A percentile compares a stretch with the other conserved stretches of the same genome.
phyloP scores from a whole-genome alignment of 306 rosid species.

The Dryas octopetala region DNA sequence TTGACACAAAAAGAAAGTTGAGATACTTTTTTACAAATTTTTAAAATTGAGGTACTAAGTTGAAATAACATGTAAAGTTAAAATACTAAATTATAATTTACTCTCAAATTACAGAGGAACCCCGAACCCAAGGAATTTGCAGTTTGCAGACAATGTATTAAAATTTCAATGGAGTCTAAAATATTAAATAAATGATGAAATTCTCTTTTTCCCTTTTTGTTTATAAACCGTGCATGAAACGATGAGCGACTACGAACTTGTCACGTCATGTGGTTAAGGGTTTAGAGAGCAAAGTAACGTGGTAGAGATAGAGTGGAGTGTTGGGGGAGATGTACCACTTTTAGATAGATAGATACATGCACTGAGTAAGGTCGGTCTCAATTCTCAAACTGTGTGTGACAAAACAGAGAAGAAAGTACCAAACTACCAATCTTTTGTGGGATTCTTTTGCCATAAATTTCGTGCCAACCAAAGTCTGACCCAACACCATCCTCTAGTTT shows the following conservation, averaged over 20 bases:
- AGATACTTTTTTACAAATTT: too few relatives aligned
- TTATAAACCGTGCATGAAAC: too few relatives aligned
- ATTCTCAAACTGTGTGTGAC: neutral
- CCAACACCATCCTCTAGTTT: conserved; percentile 4
- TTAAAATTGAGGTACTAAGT: too few relatives aligned
- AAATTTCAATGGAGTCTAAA: too few relatives aligned
- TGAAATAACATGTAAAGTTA: too few relatives aligned
- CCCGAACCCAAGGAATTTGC: conserved; percentile 8
- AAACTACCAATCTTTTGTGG: neutral
- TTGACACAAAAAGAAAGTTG: too few relatives aligned
- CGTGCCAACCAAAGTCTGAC: conserved; percentile 28
- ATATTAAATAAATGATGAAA: too few relatives aligned
- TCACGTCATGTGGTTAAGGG: conserved; percentile 11
- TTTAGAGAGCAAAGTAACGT: neutral
- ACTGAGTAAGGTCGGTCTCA: neutral
- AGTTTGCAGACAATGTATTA: too few relatives aligned
- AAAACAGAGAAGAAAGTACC: too few relatives aligned
- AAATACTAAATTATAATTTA: too few relatives aligned
- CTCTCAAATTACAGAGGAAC: neutral
- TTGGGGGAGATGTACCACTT: conserved; percentile 18
- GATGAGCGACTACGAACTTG: neutral
- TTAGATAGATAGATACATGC: neutral
- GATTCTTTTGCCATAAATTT: conserved; percentile 25
- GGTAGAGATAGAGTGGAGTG: neutral
- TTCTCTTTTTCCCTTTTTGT: too few relatives aligned